These are phyloP conservation scores for Triticum dicoccoides DNA, from an alignment of 176 grass and related monocot species.

Conservation along the genomic window DNA sequence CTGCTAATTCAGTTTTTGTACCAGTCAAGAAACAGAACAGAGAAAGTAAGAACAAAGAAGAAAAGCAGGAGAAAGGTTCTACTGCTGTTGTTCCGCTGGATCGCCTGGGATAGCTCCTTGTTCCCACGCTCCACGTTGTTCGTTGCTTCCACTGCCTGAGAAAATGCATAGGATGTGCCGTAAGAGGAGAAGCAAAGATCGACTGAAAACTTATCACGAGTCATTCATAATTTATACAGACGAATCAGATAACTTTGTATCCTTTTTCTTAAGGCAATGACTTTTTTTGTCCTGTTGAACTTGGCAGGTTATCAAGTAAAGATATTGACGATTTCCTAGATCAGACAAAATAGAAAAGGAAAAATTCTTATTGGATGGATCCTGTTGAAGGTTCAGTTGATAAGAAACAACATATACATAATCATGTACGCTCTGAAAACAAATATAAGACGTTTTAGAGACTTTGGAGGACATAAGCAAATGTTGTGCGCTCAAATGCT, in stretches of 20 bases:
- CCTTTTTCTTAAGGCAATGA: neutral
- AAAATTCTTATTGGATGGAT: neutral
- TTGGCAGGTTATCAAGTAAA: neutral
- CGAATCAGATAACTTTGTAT: neutral
- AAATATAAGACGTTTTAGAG: no score
- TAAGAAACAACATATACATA: neutral
- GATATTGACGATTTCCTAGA: neutral
- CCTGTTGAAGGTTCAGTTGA: neutral
- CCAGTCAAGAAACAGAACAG: constrained; percentile 93
- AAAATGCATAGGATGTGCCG: constrained; percentile 7
- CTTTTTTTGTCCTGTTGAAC: neutral
- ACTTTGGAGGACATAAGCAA: neutral
- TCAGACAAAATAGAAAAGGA: neutral
- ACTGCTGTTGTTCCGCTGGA: constrained; percentile 86
- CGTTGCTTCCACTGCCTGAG: constrained; percentile 87
- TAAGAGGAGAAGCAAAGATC: neutral
- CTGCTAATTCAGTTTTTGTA: constrained; percentile 48
- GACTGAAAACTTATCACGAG: neutral
- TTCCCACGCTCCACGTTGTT: constrained; percentile 89
- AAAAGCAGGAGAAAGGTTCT: constrained; percentile 97
- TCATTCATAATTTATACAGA: neutral
- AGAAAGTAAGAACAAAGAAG: constrained; percentile 93
- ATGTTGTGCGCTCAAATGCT: neutral
- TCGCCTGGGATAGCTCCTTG: constrained; percentile 84
- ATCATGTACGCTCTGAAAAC: no score